Percentiles rank a stretch among this genome's conserved stretches.
phyloP scores from a whole-genome alignment of 2,329 filamentous ascomycete species.

The Diplodia scrobiculata region DNA sequence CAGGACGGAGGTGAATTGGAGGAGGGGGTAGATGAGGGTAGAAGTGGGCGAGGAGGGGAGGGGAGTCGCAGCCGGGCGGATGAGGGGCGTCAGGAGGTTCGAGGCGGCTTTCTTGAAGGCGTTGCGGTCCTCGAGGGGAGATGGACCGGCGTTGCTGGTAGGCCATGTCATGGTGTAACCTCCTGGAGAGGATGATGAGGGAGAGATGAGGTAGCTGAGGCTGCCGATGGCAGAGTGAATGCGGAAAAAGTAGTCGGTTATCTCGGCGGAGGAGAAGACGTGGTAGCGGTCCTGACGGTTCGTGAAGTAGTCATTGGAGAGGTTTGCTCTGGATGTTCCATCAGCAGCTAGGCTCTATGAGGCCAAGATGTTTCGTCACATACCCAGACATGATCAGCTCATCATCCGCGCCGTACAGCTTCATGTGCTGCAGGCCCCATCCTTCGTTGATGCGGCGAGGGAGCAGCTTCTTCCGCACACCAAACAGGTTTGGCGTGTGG shows the following conservation, averaged over 20 bases:
- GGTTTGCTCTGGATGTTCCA: slow-evolving; percentile 65
- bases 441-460: slow-evolving; percentile 94
- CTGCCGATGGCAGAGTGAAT: slow-evolving; percentile 77
- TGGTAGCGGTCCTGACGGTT: slow-evolving; percentile 95
- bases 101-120: slow-evolving; percentile 72
- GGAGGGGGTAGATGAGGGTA: slow-evolving; percentile 81
- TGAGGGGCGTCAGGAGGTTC: slow-evolving; percentile 64
- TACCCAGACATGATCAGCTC: slow-evolving; percentile 92
- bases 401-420: slow-evolving; percentile 93
- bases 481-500: slow-evolving; percentile 93
- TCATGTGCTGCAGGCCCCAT: slow-evolving; percentile 99
- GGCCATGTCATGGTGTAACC: slow-evolving; percentile 72
- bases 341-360: background rate
- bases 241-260: slow-evolving; percentile 79
- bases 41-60: slow-evolving; percentile 50
- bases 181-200: slow-evolving; percentile 54
- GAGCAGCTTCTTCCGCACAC: slow-evolving; percentile 77
- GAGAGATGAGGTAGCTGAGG: slow-evolving; percentile 78
- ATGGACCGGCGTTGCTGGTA: slow-evolving; percentile 68
- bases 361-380: slow-evolving; percentile 30
- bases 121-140: slow-evolving; percentile 69
- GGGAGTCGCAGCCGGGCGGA: slow-evolving; percentile 54
- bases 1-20: slow-evolving; percentile 85
- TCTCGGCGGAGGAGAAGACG: slow-evolving; percentile 74
- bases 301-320: slow-evolving; percentile 93